phyloP scores from a whole-genome alignment of 108 stramenopile genomes.

The Epipyxis sp. region DNA sequence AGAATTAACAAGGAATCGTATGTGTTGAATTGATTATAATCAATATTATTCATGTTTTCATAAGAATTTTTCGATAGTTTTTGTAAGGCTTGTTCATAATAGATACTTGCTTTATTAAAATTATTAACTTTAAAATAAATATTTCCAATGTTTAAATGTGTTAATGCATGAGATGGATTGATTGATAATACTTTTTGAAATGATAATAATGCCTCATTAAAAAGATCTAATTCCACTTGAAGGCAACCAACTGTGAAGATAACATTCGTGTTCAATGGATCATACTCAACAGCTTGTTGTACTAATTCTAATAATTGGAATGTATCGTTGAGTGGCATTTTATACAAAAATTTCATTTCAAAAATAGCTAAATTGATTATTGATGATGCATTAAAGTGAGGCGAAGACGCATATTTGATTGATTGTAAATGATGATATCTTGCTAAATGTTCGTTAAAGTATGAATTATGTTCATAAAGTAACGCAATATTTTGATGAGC shows the following conservation, averaged over 20 bases:
- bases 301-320: no score
- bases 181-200: not conserved
- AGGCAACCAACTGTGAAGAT: no score
- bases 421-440: not conserved
- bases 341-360: no score
- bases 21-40: no score
- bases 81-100: not conserved
- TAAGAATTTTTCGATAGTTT: not conserved
- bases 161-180: not conserved
- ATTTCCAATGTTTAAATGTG: constrained; percentile 18
- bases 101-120: not conserved
- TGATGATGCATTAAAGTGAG: no score
- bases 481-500: constrained; percentile 8
- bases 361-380: no score
- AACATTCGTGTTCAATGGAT: no score
- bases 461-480: not conserved
- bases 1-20: no score
- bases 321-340: no score
- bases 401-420: not conserved
- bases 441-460: not conserved
- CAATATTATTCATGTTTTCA: not conserved
- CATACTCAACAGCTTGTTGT: no score
- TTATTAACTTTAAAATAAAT: not conserved
- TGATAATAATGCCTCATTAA: not conserved
- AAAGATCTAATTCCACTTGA: not conserved